Evolutionary conservation across 1,284 basidiomycete genomes (phyloP), one percentile per base, ranked within the genome.

Genomic region (Volvariella volvacea): DNA sequence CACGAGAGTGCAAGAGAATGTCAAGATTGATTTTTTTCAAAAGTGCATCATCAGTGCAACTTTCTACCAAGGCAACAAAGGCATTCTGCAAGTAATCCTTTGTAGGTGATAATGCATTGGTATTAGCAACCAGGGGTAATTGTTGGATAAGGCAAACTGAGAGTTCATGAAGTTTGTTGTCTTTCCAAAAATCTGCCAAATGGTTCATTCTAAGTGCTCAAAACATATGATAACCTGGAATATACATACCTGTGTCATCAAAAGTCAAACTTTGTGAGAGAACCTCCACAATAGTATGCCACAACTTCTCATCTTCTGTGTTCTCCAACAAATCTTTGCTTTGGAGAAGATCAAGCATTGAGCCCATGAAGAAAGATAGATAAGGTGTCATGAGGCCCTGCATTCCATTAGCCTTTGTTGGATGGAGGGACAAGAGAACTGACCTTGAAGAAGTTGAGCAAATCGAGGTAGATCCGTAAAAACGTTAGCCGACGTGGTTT

Each of bases 301-400:
- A 95, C 19, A 36, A 20, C 8, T 6, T 58, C 0, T 56, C 53
- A 3, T 60, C 52, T 42, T 75, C 59, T 10, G 60, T 56, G 0
- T 55, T 41, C 49, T 52, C 52, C 25, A 52, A 56, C 6, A 57
- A 63, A 49, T 55, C 52, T 52, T 74, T 86, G 1, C 66, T 61
- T 28, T 76, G 68, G 17, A 97, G 69, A 2, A 83, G 61, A 42
- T 87, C 81, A 31, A 80, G 64, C 41, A 88, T 77, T 16, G 87
- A 79, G 48, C 80, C 76, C 30, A 93, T 59, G 20, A 94, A 63
- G 60, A 83, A 82, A 7, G 81, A 73, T 74, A 90, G 88, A 65
- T 95, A 95, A 0, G 92, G 89, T n/a, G 84, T 88, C 76, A 96
- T 89, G 50, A 97, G 68, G 36, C 75, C 80, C 86, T 92, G 52